A percentile compares a stretch with the other conserved stretches of the same genome.
These are phyloP conservation scores for Casuarina equisetifolia DNA, from an alignment of 306 rosid genomes.

Conservation along the genomic window DNA sequence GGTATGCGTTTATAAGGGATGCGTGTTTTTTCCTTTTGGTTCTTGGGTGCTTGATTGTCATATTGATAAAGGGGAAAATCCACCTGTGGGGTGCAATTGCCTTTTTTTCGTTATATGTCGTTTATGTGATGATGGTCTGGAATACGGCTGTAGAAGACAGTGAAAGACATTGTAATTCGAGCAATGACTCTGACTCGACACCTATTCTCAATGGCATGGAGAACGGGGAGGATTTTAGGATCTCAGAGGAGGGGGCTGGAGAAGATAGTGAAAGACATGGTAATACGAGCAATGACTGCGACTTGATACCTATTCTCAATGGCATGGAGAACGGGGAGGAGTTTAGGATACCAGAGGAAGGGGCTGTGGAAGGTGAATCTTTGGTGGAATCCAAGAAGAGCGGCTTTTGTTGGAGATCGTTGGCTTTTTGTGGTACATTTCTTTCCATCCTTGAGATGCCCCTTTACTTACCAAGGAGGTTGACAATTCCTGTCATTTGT, in stretches of 20 bases:
- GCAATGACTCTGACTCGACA: constrained; percentile 30
- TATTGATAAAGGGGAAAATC: constrained; percentile 40
- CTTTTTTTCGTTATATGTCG: constrained; percentile 37
- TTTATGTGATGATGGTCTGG: constrained; percentile 47
- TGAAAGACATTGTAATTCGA: constrained; percentile 19
- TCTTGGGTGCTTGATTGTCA: constrained; percentile 30
- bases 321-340: constrained; percentile 37
- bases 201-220: constrained; percentile 46
- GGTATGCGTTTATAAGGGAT: constrained; percentile 47
- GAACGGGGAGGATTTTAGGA: constrained; percentile 24
- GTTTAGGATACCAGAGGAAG: no score
- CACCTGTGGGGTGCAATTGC: constrained; percentile 41
- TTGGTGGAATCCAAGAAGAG: constrained; percentile 25
- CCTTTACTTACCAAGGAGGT: constrained; percentile 49
- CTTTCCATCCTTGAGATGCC: constrained; percentile 44
- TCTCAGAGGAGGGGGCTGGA: constrained; percentile 14
- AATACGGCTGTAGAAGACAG: constrained; percentile 25
- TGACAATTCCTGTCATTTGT: constrained; percentile 53
- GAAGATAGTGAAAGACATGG: constrained; percentile 24
- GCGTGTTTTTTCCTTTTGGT: constrained; percentile 47
- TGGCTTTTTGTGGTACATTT: constrained; percentile 14
- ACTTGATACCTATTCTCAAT: constrained; percentile 46
- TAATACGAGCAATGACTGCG: constrained; percentile 21
- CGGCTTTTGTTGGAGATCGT: constrained; percentile 27
- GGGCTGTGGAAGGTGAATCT: constrained; percentile 2